phyloP scores from a whole-genome alignment of 2,329 filamentous ascomycete genomes.

The Sclerotinia spermophila region DNA sequence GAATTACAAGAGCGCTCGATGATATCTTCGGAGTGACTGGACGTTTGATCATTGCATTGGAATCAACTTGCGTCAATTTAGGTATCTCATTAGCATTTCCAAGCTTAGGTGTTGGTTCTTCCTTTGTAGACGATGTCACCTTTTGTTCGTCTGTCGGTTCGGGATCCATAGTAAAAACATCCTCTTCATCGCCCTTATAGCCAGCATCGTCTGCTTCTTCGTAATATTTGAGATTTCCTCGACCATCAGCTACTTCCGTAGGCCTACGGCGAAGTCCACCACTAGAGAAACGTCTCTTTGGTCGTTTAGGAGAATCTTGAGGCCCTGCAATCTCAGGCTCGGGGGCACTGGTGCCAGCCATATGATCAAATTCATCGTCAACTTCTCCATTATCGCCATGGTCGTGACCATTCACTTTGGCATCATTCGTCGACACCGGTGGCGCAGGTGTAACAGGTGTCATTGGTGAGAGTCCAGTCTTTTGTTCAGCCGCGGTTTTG shows the following conservation, averaged over 20 bases:
- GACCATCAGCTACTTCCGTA: constrained; percentile 63
- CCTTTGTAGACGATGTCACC: neutral
- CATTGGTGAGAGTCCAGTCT: constrained; percentile 21
- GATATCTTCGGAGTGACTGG: neutral
- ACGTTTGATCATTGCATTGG: neutral
- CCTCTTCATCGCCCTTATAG: constrained; percentile 71
- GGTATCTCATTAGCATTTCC: neutral
- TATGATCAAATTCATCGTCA: constrained; percentile 35
- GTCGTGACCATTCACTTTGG: neutral
- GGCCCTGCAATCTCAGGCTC: constrained; percentile 50
- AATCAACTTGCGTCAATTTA: neutral
- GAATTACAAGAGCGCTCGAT: constrained; percentile 10
- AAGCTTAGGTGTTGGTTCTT: neutral
- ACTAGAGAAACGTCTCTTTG: constrained; percentile 77
- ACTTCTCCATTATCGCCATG: constrained; percentile 37
- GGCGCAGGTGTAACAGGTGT: constrained; percentile 17
- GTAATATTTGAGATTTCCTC: constrained; percentile 83
- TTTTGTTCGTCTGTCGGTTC: constrained; percentile 25
- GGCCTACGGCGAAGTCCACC: constrained; percentile 75
- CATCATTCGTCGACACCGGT: constrained; percentile 13
- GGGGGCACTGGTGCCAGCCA: constrained; percentile 62
- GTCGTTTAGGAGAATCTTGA: constrained; percentile 33
- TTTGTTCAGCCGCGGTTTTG: constrained; percentile 31
- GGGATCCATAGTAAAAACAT: constrained; percentile 65
- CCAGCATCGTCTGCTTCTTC: constrained; percentile 84